phyloP scores from a whole-genome alignment of 164 flowering plant genomes.

The Malania oleifera region DNA sequence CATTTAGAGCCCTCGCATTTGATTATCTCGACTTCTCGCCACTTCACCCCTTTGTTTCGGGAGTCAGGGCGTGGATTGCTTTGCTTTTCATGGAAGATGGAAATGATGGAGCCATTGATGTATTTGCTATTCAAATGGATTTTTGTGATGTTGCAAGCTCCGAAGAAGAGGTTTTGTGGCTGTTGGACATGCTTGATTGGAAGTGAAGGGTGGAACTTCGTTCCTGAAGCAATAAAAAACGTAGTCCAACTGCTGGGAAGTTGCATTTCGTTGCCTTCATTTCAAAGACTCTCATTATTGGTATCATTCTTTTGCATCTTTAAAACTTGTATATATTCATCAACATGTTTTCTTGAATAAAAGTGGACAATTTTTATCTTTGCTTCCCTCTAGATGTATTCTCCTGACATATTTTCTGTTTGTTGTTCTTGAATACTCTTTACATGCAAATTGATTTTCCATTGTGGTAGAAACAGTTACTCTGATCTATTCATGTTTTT shows the following conservation, averaged over 20 bases:
- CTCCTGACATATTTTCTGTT: too few species aligned
- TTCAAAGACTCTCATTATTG: too few species aligned
- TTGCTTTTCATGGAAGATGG: conserved; percentile 68
- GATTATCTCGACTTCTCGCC: conserved; percentile 88
- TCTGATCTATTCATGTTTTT: too few species aligned
- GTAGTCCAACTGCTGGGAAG: not conserved
- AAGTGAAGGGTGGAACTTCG: conserved; percentile 27
- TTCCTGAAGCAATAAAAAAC: not conserved
- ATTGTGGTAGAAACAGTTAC: too few species aligned
- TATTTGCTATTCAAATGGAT: conserved; percentile 82
- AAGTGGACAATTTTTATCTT: too few species aligned
- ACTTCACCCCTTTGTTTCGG: conserved; percentile 58
- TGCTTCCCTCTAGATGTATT: too few species aligned
- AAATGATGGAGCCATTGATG: conserved; percentile 56
- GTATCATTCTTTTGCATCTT: too few species aligned
- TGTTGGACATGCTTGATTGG: conserved; percentile 93
- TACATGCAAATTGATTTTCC: too few species aligned
- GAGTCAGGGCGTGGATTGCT: conserved; percentile 81
- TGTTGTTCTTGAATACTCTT: too few species aligned
- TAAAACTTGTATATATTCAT: too few species aligned
- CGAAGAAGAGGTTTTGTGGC: conserved; percentile 79
- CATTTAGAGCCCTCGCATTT: conserved; percentile 72
- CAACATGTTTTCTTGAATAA: too few species aligned
- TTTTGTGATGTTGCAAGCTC: conserved; percentile 81
- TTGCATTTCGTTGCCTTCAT: not conserved